Conservation (phyloP, 2,329 filamentous ascomycete genomes). For the Monilinia polystroma region DNA sequence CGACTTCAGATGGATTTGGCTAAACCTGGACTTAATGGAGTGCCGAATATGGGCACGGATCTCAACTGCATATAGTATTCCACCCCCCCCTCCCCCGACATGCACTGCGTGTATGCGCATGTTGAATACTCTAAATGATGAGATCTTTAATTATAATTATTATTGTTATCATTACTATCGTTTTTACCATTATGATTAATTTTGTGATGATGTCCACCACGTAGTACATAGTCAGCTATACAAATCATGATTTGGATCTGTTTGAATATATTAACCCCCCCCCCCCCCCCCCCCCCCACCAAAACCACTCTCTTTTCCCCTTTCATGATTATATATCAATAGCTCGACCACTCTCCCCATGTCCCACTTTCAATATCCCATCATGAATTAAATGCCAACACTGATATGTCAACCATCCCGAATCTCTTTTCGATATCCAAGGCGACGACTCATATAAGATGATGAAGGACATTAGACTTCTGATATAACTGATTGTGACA, state of each 20-base stretch:
- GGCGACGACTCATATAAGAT: neutral
- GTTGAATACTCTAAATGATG: too few relatives aligned
- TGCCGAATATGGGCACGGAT: neutral
- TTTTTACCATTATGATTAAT: too few relatives aligned
- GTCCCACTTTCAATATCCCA: neutral
- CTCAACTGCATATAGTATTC: neutral
- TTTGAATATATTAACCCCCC: too few relatives aligned
- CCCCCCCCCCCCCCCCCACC: too few relatives aligned
- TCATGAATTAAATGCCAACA: neutral
- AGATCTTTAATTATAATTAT: neutral
- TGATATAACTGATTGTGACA: neutral
- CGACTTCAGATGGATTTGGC: neutral
- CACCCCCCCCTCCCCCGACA: neutral
- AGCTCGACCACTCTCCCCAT: neutral
- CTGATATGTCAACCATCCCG: neutral
- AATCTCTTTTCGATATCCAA: neutral
- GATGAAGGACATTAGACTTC: neutral
- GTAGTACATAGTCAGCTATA: neutral
- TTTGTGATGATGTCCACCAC: neutral
- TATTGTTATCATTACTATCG: neutral
- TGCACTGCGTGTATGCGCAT: neutral
- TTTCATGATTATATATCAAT: neutral
- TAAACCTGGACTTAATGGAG: neutral
- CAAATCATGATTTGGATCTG: neutral
- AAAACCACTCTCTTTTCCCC: neutral